phyloP scores from a whole-genome alignment of 108 stramenopile species.

The Cyclotella kingstonii region DNA sequence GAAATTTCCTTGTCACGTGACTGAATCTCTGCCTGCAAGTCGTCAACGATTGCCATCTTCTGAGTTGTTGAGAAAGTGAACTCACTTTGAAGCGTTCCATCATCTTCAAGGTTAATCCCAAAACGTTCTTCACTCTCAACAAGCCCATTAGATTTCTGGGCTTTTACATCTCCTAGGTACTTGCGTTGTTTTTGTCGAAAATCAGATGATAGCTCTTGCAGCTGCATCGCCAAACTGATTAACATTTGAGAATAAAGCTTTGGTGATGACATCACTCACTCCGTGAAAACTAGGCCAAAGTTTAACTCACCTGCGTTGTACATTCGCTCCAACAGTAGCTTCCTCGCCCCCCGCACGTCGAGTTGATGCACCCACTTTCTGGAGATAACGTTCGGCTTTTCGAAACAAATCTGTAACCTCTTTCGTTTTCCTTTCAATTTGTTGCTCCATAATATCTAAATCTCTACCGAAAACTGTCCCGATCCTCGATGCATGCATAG shows the following conservation, averaged over 20 bases:
- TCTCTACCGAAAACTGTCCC: constrained; percentile 89
- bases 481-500: constrained; percentile 90
- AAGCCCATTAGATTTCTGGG: constrained; percentile 84
- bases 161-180: constrained; percentile 88
- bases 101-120: constrained; percentile 72
- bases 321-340: constrained; percentile 83
- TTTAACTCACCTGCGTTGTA: constrained; percentile 60
- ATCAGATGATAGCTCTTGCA: constrained; percentile 86
- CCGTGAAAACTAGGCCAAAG: not conserved
- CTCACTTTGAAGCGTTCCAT: constrained; percentile 49
- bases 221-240: constrained; percentile 85
- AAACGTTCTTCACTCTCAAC: constrained; percentile 61
- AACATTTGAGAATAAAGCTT: not conserved
- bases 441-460: constrained; percentile 81
- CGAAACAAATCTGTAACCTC: constrained; percentile 89
- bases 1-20: constrained; percentile 89
- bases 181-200: constrained; percentile 96
- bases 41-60: constrained; percentile 84
- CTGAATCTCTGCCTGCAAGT: constrained; percentile 75
- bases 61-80: constrained; percentile 66
- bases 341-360: constrained; percentile 80
- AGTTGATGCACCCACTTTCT: constrained; percentile 80
- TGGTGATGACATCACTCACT: not conserved
- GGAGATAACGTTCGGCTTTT: constrained; percentile 77
- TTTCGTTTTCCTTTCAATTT: constrained; percentile 84